phyloP scores from a whole-genome alignment of 106 monocot genomes.

The Vanilla planifolia region DNA sequence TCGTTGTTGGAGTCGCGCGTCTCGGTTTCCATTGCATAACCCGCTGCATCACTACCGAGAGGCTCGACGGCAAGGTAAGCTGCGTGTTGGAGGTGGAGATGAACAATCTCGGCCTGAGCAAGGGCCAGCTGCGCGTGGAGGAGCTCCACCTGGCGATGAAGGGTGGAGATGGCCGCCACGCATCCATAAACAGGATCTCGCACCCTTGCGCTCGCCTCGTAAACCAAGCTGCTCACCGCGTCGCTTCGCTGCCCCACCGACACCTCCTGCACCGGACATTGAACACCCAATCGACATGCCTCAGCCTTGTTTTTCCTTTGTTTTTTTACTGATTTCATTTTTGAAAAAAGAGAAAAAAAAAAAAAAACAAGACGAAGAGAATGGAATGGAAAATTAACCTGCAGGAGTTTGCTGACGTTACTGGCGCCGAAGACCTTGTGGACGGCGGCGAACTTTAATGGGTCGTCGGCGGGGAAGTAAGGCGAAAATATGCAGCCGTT shows the following conservation, averaged over 20 bases:
- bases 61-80: conserved; percentile 4
- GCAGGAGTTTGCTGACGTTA: conserved; percentile 3
- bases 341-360: too few relatives aligned
- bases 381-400: background rate
- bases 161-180: conserved; percentile 44
- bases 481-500: background rate
- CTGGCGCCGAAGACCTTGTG: conserved; percentile 3
- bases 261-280: conserved; percentile 26
- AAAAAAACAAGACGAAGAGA: too few relatives aligned
- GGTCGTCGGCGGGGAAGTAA: background rate
- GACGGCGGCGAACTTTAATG: background rate
- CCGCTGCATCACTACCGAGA: background rate
- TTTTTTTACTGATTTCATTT: too few relatives aligned
- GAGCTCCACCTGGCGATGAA: conserved; percentile 36
- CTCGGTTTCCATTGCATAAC: too few relatives aligned
- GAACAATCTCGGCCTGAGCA: conserved; percentile 47
- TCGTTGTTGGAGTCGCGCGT: too few relatives aligned
- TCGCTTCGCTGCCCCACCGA: conserved; percentile 39
- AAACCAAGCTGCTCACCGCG: conserved; percentile 57
- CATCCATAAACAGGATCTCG: conserved; percentile 54
- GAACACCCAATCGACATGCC: too few relatives aligned
- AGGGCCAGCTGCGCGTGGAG: conserved; percentile 48
- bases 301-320: too few relatives aligned
- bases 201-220: conserved; percentile 49
- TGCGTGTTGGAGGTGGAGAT: conserved; percentile 29